Evolutionary conservation across 2,329 filamentous ascomycete genomes (phyloP).

Genomic region (Zymoseptoria crescenta): DNA sequence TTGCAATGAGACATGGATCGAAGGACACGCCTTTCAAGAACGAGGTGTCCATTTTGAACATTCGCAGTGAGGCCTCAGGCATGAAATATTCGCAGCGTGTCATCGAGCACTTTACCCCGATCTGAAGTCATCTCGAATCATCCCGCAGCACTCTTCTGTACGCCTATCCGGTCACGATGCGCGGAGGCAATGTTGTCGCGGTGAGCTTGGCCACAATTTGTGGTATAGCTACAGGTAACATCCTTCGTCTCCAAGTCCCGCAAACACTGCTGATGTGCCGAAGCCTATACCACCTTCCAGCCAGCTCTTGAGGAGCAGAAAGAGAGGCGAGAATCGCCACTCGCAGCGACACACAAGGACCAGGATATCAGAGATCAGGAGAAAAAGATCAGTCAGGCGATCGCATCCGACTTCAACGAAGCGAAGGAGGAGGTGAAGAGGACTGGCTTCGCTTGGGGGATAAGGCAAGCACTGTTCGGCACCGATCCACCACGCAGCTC

Average conservation of each 20-base stretch:
- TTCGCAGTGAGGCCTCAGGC: neutral
- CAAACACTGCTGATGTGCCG: neutral
- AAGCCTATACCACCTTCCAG: slow-evolving; percentile 23
- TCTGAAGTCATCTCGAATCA: neutral
- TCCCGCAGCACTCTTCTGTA: neutral
- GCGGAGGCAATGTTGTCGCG: neutral
- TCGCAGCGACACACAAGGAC: slow-evolving; percentile 15
- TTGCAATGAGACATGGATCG: neutral
- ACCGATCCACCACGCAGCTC: neutral
- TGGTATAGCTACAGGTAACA: slow-evolving; percentile 16
- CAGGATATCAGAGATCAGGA: slow-evolving; percentile 10
- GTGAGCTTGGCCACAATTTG: slow-evolving; percentile 10
- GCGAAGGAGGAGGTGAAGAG: slow-evolving; percentile 14
- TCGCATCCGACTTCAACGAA: slow-evolving; percentile 21
- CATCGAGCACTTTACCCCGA: neutral
- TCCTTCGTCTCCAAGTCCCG: neutral
- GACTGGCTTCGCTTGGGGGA: slow-evolving; percentile 22
- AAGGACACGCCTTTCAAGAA: neutral
- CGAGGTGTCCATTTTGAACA: neutral
- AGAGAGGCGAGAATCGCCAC: slow-evolving; percentile 20
- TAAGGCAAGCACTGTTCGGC: slow-evolving; percentile 15
- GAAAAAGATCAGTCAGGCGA: slow-evolving; percentile 18
- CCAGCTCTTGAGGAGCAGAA: slow-evolving; percentile 24
- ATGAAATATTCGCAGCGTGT: neutral
- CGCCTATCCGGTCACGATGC: neutral